These are phyloP conservation scores for Pichia membranifaciens DNA, from an alignment of 805 yeast species.

Conservation along the genomic window DNA sequence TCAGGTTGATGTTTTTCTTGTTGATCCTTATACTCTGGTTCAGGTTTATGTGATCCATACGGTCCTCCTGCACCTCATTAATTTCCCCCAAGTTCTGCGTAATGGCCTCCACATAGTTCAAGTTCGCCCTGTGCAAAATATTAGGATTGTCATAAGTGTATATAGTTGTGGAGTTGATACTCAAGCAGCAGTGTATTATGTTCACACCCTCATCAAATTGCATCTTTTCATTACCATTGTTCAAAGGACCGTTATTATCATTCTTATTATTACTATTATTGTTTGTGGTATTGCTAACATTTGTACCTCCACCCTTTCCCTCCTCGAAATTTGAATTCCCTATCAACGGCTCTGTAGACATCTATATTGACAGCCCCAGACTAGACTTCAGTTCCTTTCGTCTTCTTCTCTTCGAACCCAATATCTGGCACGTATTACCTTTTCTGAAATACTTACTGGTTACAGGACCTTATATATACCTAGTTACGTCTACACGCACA, in stretches of 20 bases:
- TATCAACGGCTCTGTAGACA: slow-evolving; percentile 6
- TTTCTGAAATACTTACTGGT: no score
- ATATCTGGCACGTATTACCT: no score
- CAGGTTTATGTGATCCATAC: slow-evolving; percentile 25
- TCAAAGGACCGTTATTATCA: neutral
- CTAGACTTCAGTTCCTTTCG: no score
- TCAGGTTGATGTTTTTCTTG: slow-evolving; percentile 21
- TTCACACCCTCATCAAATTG: slow-evolving; percentile 13
- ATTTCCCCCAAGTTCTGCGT: slow-evolving; percentile 50
- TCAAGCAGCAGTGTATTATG: slow-evolving; percentile 27
- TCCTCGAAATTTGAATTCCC: neutral
- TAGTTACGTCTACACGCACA: no score
- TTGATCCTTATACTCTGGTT: slow-evolving; percentile 19
- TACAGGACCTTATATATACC: no score
- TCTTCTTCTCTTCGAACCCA: no score
- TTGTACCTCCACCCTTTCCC: neutral
- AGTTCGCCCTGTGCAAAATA: slow-evolving; percentile 35
- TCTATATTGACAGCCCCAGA: neutral
- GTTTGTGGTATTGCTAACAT: neutral
- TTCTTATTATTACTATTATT: neutral
- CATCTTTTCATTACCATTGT: no score
- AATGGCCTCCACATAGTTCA: slow-evolving; percentile 49
- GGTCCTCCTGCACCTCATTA: slow-evolving; percentile 38
- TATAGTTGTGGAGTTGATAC: slow-evolving; percentile 50
- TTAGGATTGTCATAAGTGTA: slow-evolving; percentile 50